Percentiles rank a stretch among this genome's conserved stretches.
Evolutionary conservation across 768 basidiomycete genomes (phyloP).

Genomic region (Myochromella boudieri): DNA sequence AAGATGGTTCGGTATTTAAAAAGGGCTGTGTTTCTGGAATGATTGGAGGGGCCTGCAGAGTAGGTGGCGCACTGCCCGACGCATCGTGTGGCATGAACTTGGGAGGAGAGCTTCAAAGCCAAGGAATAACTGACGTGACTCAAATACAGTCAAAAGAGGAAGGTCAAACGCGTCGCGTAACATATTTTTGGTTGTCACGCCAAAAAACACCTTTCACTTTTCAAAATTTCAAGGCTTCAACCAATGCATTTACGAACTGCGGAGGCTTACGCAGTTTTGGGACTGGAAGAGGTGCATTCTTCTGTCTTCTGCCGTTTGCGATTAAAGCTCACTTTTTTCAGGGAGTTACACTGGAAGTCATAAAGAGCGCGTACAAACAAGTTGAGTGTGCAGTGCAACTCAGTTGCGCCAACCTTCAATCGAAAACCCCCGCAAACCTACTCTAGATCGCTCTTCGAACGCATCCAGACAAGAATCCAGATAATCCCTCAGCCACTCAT

Average conservation of each 20-base stretch:
- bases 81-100: background rate
- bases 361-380: slow-evolving; percentile 71
- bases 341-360: slow-evolving; percentile 62
- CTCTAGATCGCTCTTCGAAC: slow-evolving; percentile 59
- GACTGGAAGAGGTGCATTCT: slow-evolving; percentile 51
- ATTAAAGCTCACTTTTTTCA: slow-evolving; percentile 22
- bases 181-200: slow-evolving; percentile 21
- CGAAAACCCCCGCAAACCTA: background rate
- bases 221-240: slow-evolving; percentile 12
- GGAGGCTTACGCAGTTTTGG: slow-evolving; percentile 44
- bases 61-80: background rate
- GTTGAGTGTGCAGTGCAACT: too few relatives aligned
- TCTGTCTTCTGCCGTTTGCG: slow-evolving; percentile 1
- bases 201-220: slow-evolving; percentile 13
- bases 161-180: slow-evolving; percentile 23
- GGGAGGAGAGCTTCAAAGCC: too few relatives aligned
- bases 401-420: too few relatives aligned
- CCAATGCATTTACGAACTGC: slow-evolving; percentile 10
- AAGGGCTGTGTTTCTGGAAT: slow-evolving; percentile 5
- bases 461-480: slow-evolving; percentile 78
- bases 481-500: slow-evolving; percentile 61
- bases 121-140: too few relatives aligned
- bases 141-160: background rate
- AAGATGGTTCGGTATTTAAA: slow-evolving; percentile 13
- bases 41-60: slow-evolving; percentile 1